A percentile compares a stretch with the other conserved stretches of the same genome.
Conservation (phyloP, 148 eudicot genomes). For the Polygonum aviculare region DNA sequence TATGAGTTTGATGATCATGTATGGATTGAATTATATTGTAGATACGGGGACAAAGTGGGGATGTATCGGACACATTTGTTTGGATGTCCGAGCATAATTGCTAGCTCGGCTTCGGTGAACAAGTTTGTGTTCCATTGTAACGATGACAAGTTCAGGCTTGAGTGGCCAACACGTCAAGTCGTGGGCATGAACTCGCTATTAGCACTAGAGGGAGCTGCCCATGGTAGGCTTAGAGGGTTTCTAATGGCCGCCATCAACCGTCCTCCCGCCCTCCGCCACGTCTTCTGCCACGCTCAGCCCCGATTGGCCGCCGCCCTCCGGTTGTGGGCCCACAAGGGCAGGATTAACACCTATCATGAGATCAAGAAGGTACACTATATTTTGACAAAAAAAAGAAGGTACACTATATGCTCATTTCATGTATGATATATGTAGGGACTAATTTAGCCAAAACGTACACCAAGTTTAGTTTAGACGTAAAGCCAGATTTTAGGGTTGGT, state of each 20-base stretch:
- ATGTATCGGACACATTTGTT: constrained; percentile 35
- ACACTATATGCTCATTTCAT: too few relatives aligned
- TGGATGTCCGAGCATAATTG: constrained; percentile 38
- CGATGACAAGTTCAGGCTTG: constrained; percentile 15
- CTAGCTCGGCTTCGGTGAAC: constrained; percentile 29
- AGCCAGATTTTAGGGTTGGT: too few relatives aligned
- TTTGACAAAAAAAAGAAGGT: too few relatives aligned
- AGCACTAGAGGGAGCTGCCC: constrained; percentile 29
- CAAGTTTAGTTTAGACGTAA: too few relatives aligned
- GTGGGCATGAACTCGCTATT: constrained; percentile 27
- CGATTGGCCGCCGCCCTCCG: background rate
- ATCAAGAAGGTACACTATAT: constrained; percentile 18
- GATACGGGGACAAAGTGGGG: constrained; percentile 43
- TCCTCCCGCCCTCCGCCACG: constrained; percentile 26
- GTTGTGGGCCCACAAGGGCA: background rate
- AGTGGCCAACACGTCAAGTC: constrained; percentile 32
- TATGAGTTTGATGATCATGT: background rate
- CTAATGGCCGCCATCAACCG: constrained; percentile 26
- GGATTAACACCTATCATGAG: constrained; percentile 9
- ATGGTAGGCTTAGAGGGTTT: constrained; percentile 23
- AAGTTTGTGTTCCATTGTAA: constrained; percentile 30
- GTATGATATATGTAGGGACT: too few relatives aligned
- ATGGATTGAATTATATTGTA: constrained; percentile 6
- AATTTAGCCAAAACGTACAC: too few relatives aligned
- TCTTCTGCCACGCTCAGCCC: constrained; percentile 8